Evolutionary conservation across 805 yeast species (phyloP).

Genomic region (Nematodospora valgi): DNA sequence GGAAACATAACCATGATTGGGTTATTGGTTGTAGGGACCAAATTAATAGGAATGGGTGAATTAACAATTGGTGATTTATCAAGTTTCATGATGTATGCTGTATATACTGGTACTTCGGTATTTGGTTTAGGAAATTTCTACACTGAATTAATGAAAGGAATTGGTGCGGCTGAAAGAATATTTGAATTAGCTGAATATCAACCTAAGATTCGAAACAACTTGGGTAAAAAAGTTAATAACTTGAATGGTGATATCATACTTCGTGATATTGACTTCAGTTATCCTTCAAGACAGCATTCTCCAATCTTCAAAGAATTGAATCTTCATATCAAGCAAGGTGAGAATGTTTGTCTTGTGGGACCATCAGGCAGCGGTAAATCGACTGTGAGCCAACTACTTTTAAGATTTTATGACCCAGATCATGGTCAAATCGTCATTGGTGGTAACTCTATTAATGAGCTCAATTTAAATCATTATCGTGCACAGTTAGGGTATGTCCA

Average conservation of each 20-base stretch:
- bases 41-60: slow-evolving; percentile 73
- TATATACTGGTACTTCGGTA: slow-evolving; percentile 89
- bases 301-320: slow-evolving; percentile 59
- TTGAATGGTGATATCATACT: slow-evolving; percentile 58
- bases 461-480: slow-evolving; percentile 72
- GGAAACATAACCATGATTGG: slow-evolving; percentile 83
- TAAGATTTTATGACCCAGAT: slow-evolving; percentile 80
- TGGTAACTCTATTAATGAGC: slow-evolving; percentile 55
- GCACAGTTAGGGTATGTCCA: slow-evolving; percentile 82
- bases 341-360: slow-evolving; percentile 90
- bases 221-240: slow-evolving; percentile 49
- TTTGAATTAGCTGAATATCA: slow-evolving; percentile 81
- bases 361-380: slow-evolving; percentile 98
- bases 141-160: slow-evolving; percentile 94
- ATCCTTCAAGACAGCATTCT: slow-evolving; percentile 81
- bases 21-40: slow-evolving; percentile 74
- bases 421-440: slow-evolving; percentile 65
- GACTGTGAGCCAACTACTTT: slow-evolving; percentile 72
- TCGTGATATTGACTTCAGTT: slow-evolving; percentile 61
- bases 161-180: slow-evolving; percentile 90
- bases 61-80: slow-evolving; percentile 85
- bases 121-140: slow-evolving; percentile 89
- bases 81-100: slow-evolving; percentile 93
- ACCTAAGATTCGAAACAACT: slow-evolving; percentile 65
- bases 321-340: slow-evolving; percentile 68